phyloP scores from a whole-genome alignment of 805 yeast genomes.

The Kluyveromyces dobzhanskii region DNA sequence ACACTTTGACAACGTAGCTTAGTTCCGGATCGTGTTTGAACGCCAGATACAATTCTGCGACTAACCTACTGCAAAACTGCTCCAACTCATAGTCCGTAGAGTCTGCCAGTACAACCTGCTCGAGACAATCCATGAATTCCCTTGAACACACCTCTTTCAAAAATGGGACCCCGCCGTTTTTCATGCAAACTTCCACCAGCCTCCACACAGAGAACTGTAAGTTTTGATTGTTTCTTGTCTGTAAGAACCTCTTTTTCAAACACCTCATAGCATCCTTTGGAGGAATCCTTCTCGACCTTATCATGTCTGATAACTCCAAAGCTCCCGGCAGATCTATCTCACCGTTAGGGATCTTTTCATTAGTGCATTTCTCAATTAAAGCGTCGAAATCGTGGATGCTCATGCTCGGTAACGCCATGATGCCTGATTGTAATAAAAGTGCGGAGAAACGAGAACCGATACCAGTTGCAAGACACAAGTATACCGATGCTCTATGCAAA shows the following conservation, averaged over 20 bases:
- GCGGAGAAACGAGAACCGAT: no score
- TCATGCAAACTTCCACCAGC: conserved; percentile 77
- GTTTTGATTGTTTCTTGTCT: conserved; percentile 62
- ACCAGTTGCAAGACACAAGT: no score
- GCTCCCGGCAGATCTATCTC: conserved; percentile 71
- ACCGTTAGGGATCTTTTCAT: conserved; percentile 87
- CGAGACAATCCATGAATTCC: conserved; percentile 78
- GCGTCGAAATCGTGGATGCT: conserved; percentile 39
- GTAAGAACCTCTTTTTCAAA: conserved; percentile 63
- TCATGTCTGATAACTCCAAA: conserved; percentile 78
- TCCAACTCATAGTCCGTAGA: conserved; percentile 47
- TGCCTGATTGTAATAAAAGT: no score
- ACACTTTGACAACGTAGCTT: conserved; percentile 53
- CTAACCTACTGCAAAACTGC: conserved; percentile 46
- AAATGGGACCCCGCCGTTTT: conserved; percentile 87
- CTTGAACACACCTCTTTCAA: conserved; percentile 68
- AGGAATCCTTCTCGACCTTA: conserved; percentile 70
- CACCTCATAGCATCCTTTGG: conserved; percentile 79
- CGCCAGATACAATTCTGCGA: conserved; percentile 73
- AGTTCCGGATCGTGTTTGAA: conserved; percentile 61
- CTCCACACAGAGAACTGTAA: conserved; percentile 67
- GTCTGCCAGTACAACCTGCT: conserved; percentile 34
- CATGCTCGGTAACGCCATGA: conserved; percentile 20
- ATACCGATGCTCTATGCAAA: no score
- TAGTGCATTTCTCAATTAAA: conserved; percentile 68